These are phyloP conservation scores for Leccinum pellstonianum DNA, from an alignment of 768 basidiomycete species.

Conservation along the genomic window DNA sequence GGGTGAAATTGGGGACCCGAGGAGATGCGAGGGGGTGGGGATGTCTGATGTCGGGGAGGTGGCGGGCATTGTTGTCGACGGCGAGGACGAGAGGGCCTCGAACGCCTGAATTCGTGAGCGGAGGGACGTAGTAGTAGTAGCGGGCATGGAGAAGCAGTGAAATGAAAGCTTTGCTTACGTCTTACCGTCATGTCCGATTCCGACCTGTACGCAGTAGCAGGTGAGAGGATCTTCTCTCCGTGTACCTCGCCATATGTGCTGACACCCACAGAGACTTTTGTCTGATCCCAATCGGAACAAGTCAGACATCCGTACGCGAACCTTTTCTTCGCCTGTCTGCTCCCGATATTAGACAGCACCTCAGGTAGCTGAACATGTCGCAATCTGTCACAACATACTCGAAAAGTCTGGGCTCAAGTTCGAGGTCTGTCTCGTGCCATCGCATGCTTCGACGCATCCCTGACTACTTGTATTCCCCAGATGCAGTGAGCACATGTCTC, in stretches of 20 bases:
- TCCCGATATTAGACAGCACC: not conserved
- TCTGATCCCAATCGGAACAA: slow-evolving; percentile 82
- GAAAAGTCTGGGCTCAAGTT: slow-evolving; percentile 81
- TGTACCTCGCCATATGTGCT: not conserved
- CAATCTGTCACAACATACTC: slow-evolving; percentile 80
- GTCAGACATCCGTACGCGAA: slow-evolving; percentile 60
- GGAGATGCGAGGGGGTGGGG: slow-evolving; percentile 28
- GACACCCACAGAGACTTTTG: slow-evolving; percentile 65
- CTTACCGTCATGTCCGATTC: slow-evolving; percentile 10
- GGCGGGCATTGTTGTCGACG: slow-evolving; percentile 22
- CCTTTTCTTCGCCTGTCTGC: slow-evolving; percentile 3
- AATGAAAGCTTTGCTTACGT: not conserved
- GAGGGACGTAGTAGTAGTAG: slow-evolving; percentile 36
- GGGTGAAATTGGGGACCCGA: slow-evolving; percentile 54
- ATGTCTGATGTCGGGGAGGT: not conserved
- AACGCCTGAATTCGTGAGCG: slow-evolving; percentile 65
- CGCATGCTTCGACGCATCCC: not conserved
- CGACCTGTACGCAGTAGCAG: slow-evolving; percentile 72
- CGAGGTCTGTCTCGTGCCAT: slow-evolving; percentile 49
- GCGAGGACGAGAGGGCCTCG: slow-evolving; percentile 47
- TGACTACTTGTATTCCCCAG: slow-evolving; percentile 16
- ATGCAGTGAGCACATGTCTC: slow-evolving; percentile 37
- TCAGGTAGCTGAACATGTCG: slow-evolving; percentile 75
- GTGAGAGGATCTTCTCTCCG: slow-evolving; percentile 32
- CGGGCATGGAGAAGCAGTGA: slow-evolving; percentile 35